These are phyloP conservation scores for Porcisia hertigi DNA, from an alignment of 208 protist species.

Conservation along the genomic window DNA sequence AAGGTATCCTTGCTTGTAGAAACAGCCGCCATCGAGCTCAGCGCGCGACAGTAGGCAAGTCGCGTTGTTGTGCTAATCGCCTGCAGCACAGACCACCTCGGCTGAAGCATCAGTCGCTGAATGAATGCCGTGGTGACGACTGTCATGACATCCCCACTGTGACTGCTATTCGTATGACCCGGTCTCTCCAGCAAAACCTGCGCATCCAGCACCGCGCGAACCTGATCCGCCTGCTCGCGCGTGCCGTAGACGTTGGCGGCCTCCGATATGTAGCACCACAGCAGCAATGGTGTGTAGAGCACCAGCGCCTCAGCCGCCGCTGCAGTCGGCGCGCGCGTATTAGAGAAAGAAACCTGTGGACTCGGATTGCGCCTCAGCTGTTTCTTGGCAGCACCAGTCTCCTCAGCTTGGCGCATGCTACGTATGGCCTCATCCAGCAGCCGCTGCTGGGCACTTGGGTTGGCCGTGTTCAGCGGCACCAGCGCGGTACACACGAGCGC, in stretches of 20 bases:
- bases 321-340: neutral
- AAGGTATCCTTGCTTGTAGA: neutral
- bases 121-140: conserved; percentile 25
- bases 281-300: conserved; percentile 40
- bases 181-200: conserved; percentile 14
- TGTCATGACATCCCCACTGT: neutral
- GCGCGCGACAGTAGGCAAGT: conserved; percentile 24
- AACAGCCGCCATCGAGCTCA: conserved; percentile 15
- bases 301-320: conserved; percentile 1
- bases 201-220: conserved; percentile 20
- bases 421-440: conserved; percentile 49
- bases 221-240: conserved; percentile 17
- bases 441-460: conserved; percentile 35
- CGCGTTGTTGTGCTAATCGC: conserved; percentile 24
- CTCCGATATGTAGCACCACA: conserved; percentile 52
- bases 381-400: neutral
- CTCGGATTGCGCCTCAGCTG: neutral
- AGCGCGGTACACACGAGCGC: conserved; percentile 60
- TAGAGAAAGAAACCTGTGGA: neutral
- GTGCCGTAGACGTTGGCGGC: conserved; percentile 25
- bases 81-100: conserved; percentile 20
- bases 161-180: conserved; percentile 3
- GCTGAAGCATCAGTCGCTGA: conserved; percentile 30
- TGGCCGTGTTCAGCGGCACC: conserved; percentile 34
- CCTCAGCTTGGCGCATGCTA: conserved; percentile 32